Evolutionary conservation across 495 filamentous ascomycete genomes (phyloP), one percentile per base, ranked within the genome.

Genomic region (Penicillium soppii): DNA sequence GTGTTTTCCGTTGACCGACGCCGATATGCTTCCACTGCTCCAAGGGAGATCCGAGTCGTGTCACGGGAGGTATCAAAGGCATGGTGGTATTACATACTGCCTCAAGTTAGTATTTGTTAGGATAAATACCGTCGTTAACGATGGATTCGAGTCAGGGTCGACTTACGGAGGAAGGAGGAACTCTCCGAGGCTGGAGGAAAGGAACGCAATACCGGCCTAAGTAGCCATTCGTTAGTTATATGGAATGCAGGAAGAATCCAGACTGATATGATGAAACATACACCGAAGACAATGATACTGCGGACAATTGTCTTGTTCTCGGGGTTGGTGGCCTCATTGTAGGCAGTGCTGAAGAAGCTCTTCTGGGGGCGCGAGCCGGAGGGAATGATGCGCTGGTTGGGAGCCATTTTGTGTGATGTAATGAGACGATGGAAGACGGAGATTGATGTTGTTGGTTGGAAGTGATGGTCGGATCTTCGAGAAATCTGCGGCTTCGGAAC

Each of bases 221-320:
- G 62, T 36, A 30, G 7, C 20, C 35, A 50, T 15, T 10, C 26
- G 42, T 65, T 54, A 69, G 62, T 36, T 54, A 50, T 30, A 25
- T 19, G 9, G 26, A 22, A 58, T 54, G 33, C 29, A 21, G 19
- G 26, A 5, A 3, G 26, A 33, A 7, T 21, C 19, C 7, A 20
- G 15, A 20, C 23, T 19, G 26, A 2, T 12, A 17, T 12, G 26
- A 9, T 6, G 6, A 47, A 25, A 80, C 87, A 54, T 76, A 92
- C 89, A 43, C 83, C 84, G 62, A 91, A 91, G 43, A 89, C 63
- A 51, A 83, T 72, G 49, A 91, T 58, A 59, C 87, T 90, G 62
- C 83, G 79, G 53, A 91, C 85, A 51, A 91, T 81, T 48, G 83
- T 78, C 40, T 85, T 76, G 69, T 92, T 91, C 70, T 92, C 89